These are phyloP conservation scores for Termitomyces sp. DNA, from an alignment of 1,284 basidiomycete genomes.

Conservation along the genomic window DNA sequence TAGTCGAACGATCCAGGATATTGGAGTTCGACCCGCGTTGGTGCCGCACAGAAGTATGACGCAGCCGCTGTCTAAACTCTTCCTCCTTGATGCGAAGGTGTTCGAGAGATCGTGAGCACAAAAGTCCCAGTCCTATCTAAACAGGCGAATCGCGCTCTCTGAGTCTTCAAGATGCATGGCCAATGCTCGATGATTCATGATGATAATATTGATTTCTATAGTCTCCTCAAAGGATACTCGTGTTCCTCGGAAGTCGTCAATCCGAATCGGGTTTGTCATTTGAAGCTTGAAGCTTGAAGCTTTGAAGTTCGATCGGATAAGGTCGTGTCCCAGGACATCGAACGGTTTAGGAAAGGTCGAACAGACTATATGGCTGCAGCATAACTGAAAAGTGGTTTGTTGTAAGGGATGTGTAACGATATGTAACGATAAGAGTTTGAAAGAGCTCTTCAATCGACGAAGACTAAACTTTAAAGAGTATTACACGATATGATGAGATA, in stretches of 20 bases:
- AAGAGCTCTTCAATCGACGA: background rate
- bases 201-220: no score
- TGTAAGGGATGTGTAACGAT: no score
- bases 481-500: background rate
- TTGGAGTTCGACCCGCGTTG: background rate
- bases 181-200: background rate
- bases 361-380: no score
- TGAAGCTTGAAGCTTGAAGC: no score
- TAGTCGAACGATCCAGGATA: background rate
- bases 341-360: no score
- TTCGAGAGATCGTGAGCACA: background rate
- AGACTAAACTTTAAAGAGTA: background rate
- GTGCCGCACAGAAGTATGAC: background rate
- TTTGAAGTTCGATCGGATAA: no score
- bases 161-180: background rate
- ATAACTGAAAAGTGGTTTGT: no score
- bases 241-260: no score
- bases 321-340: no score
- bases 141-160: background rate
- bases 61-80: slow-evolving; percentile 3
- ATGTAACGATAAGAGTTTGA: no score
- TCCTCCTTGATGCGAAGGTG: slow-evolving; percentile 9
- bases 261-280: no score
- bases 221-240: no score
- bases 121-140: background rate